phyloP scores from a whole-genome alignment of 257 asterid species.

The Nicotiana noctiflora region DNA sequence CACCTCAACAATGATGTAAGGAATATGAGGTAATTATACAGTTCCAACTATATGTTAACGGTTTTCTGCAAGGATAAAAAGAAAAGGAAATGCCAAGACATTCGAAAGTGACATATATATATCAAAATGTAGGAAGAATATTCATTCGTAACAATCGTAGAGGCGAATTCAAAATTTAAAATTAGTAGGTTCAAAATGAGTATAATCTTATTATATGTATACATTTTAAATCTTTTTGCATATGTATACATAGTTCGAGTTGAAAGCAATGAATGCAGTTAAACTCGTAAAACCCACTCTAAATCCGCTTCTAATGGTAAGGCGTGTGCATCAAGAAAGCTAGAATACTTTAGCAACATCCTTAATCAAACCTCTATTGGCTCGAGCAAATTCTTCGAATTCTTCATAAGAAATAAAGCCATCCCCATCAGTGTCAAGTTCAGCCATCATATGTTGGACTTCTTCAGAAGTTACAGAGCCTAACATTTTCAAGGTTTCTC shows the following conservation, averaged over 20 bases:
- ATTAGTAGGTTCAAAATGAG: not conserved
- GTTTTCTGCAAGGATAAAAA: not conserved
- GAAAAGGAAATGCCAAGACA: not conserved
- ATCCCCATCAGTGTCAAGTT: slow-evolving; percentile 80
- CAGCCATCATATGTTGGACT: slow-evolving; percentile 69
- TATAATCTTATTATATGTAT: not conserved
- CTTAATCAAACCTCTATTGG: slow-evolving; percentile 59
- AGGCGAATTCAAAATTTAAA: not conserved
- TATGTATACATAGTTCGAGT: not conserved
- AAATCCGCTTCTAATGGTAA: not conserved
- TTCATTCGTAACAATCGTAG: not conserved
- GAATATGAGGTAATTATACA: not conserved
- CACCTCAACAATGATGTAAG: not conserved
- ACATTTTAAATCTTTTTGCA: not conserved
- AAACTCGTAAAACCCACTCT: not conserved
- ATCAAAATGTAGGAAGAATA: not conserved
- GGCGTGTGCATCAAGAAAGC: not conserved
- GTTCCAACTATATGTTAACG: not conserved
- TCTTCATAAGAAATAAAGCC: slow-evolving; percentile 66
- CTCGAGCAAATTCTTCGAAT: slow-evolving; percentile 57
- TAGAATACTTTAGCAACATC: slow-evolving; percentile 78
- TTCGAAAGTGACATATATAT: not conserved
- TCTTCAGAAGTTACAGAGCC: slow-evolving; percentile 67
- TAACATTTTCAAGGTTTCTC: slow-evolving; percentile 60
- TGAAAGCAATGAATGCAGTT: not conserved